Base-by-base conservation (phyloP, 192 early-diverging fungal species). In the Rhizoclosmatium sp. region DNA sequence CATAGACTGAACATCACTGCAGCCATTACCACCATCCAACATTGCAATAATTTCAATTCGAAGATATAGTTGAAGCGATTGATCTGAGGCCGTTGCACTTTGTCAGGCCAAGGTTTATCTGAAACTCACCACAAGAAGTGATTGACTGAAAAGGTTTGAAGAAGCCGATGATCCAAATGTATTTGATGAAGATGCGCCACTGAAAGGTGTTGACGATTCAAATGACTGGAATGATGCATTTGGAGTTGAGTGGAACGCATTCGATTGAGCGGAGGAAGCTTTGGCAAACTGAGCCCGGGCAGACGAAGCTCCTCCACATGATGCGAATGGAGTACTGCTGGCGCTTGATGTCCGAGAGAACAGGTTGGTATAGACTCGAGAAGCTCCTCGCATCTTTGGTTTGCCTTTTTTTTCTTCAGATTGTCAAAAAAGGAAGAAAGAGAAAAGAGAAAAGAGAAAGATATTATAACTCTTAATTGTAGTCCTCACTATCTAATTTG, bases 81-180 rank as follows among this genome's bases (percentile, higher is more conserved):
- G 51, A 54, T 54, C 16, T 7, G 51, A 54, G 16, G 5, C 16
- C 51, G 5, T 54, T 16, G 5, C 51, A 7, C 0, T 16, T 54
- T 16, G 9, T 54, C 51, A 16, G 16, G 5, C 16, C 51, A 16
- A 7, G 16, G 16, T 54, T 7, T 16, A 54, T 12, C 51, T 1
- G 21, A 23, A 21, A 68, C 65, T 68, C 44, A 68, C 65, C 65
- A 68, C 65, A 47, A 68, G 23, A 4, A 39, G 7, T 41, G 65
- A 39, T 41, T 68, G 65, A 41, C 9, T 46, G 44, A 68, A 68
- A 10, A 68, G 40, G 21, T 64, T 68, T 7, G 40, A 16, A 14
- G 65, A 68, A 10, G 65, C 23, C 65, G 65, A 45, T 19, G 65
- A 68, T 4, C 42, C 65, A 47, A 68, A 68, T 46, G 65, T 9